Percentiles rank a stretch among this genome's conserved stretches.
phyloP scores from a whole-genome alignment of 768 basidiomycete genomes.

The Kwoniella mangroviensis region DNA sequence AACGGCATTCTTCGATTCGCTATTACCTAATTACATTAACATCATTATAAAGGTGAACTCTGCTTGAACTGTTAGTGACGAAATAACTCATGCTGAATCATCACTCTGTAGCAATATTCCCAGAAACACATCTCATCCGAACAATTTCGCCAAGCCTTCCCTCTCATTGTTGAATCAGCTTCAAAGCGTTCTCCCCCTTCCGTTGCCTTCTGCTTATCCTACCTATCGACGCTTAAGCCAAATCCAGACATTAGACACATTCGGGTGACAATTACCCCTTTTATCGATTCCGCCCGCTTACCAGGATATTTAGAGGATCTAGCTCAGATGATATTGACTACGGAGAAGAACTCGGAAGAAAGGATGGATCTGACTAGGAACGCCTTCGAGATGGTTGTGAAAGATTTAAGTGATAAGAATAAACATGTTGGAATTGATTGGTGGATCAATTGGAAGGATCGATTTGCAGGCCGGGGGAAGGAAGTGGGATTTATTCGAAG shows the following conservation, averaged over 20 bases:
- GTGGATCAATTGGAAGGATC: slow-evolving; percentile 30
- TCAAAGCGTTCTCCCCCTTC: slow-evolving; percentile 8
- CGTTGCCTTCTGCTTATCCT: not conserved
- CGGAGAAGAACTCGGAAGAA: slow-evolving; percentile 11
- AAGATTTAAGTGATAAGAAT: slow-evolving; percentile 31
- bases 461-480: slow-evolving; percentile 6
- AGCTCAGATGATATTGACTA: slow-evolving; percentile 9
- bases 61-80: not conserved
- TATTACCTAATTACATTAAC: slow-evolving; percentile 20
- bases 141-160: slow-evolving; percentile 34
- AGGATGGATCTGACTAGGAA: slow-evolving; percentile 19
- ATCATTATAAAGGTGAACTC: slow-evolving; percentile 27
- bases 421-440: slow-evolving; percentile 36
- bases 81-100: not conserved
- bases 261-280: slow-evolving; percentile 18
- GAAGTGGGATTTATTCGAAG: slow-evolving; percentile 7
- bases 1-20: slow-evolving; percentile 19
- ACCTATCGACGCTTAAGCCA: not conserved
- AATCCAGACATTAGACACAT: not conserved
- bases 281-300: not conserved
- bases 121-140: slow-evolving; percentile 24
- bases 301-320: slow-evolving; percentile 28
- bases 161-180: slow-evolving; percentile 28
- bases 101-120: slow-evolving; percentile 26
- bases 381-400: slow-evolving; percentile 34